A percentile compares a stretch with the other conserved stretches of the same genome.
These are phyloP conservation scores for Ensete glaucum DNA, from an alignment of 176 grass and related monocot species.

Conservation along the genomic window DNA sequence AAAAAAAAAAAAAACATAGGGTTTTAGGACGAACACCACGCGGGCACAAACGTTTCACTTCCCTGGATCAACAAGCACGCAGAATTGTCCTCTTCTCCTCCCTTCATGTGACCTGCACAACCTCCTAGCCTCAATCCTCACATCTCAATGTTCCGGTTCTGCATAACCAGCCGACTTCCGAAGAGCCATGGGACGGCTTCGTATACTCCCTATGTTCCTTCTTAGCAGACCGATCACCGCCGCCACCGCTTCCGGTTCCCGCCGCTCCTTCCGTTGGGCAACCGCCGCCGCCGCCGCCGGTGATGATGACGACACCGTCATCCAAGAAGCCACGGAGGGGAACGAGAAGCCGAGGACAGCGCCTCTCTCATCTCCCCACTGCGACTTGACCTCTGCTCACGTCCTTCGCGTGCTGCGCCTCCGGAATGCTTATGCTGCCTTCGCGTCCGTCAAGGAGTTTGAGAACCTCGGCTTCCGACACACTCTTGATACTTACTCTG, in stretches of 20 bases:
- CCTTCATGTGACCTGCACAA: neutral
- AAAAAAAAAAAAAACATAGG: no score
- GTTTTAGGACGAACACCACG: no score
- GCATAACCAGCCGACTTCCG: neutral
- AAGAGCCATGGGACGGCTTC: constrained; percentile 2
- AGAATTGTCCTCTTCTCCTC: neutral
- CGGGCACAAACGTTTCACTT: no score
- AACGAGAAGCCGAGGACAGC: neutral
- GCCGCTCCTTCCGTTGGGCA: neutral
- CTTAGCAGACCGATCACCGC: neutral
- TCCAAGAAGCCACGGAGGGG: neutral
- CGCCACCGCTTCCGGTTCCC: neutral
- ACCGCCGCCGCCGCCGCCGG: neutral
- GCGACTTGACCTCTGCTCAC: constrained; percentile 20
- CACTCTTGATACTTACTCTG: constrained; percentile 35
- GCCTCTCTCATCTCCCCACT: neutral
- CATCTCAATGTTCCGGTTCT: neutral
- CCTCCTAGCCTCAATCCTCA: neutral
- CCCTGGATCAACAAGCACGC: no score
- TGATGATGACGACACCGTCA: neutral
- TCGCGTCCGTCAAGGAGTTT: constrained; percentile 55
- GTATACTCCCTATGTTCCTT: neutral
- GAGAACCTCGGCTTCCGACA: constrained; percentile 39
- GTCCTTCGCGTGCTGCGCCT: constrained; percentile 31
- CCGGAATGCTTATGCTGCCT: constrained; percentile 34